Evolutionary conservation across 495 filamentous ascomycete species (phyloP), one percentile per base, ranked within the genome.

Genomic region (Parachaetomium inaequale): DNA sequence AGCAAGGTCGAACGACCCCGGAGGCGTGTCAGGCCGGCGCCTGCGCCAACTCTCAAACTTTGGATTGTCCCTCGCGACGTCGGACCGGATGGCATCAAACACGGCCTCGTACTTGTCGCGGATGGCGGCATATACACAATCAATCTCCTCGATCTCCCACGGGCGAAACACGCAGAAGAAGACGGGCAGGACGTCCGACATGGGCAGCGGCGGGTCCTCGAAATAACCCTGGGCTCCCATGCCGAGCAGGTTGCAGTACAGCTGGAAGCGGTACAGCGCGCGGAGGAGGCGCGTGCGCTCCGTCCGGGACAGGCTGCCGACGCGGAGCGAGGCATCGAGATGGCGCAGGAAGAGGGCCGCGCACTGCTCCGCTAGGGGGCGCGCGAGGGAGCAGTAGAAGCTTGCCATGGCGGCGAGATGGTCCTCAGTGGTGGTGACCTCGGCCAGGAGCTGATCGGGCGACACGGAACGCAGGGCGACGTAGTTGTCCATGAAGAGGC

Each of bases 201-300:
- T 19, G 14, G 4, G 29, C 5, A 3, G 23, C 15, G 21, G 6
- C 10, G 26, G 23, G 7, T 3, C 7, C 19, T 15, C 1, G 55
- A 7, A 5, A 14, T 10, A 5, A 21, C 38, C 49, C 11, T 0
- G 10, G 46, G 46, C 0, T 15, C 63, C 56, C 6, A 25, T 11
- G 28, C 71, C 71, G 45, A 71, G 70, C 7, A 72, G 49, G 57
- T 72, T 69, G 40, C 65, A 63, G 63, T 61, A 71, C 5, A 68
- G 52, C 23, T 74, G 58, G 58, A 67, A 67, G 54, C 73, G 66
- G 62, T 72, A 75, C 11, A 75, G 58, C 3, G 69, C 71, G 0
- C 72, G 68, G 19, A 67, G 45, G 50, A 71, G 36, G 32, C 59
- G 67, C 28, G 47, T 56, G 7, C 65, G 58, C 42, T 74, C 73